Conservation (phyloP, 1,284 basidiomycete genomes). For the Ceratobasidium sp. region DNA sequence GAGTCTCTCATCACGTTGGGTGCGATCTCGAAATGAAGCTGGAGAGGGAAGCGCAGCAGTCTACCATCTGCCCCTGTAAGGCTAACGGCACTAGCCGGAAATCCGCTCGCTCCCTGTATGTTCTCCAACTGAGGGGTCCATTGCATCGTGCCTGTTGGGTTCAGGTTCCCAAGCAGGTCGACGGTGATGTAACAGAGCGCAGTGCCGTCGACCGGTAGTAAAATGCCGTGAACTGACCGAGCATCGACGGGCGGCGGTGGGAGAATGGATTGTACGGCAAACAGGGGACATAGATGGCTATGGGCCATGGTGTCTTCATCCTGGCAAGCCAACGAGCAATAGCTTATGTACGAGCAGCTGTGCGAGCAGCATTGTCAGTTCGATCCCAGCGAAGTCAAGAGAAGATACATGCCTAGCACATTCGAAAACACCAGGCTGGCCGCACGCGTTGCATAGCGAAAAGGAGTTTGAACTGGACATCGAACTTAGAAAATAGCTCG, state of each 20-base stretch:
- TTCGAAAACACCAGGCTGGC: not conserved
- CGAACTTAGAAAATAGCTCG: no score
- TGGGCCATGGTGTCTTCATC: not conserved
- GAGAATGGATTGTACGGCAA: not conserved
- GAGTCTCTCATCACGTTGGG: not conserved
- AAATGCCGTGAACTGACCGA: not conserved
- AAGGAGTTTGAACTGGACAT: no score
- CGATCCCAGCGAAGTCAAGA: not conserved
- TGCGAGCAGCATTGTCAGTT: no score
- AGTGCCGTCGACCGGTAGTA: not conserved
- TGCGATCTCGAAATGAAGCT: not conserved
- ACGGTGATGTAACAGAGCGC: not conserved
- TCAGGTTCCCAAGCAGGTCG: not conserved
- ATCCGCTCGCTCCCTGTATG: not conserved
- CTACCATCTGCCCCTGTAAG: not conserved
- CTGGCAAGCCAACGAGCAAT: not conserved
- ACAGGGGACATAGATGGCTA: not conserved
- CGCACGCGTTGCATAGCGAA: constrained; percentile 6
- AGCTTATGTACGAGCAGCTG: not conserved
- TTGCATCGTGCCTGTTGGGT: not conserved
- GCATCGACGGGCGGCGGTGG: no score
- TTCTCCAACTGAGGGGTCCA: not conserved
- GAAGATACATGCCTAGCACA: not conserved
- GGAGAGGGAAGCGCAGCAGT: not conserved
- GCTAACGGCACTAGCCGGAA: not conserved